Conservation (phyloP, 2,329 filamentous ascomycete species). For the Cercospora sp. region DNA sequence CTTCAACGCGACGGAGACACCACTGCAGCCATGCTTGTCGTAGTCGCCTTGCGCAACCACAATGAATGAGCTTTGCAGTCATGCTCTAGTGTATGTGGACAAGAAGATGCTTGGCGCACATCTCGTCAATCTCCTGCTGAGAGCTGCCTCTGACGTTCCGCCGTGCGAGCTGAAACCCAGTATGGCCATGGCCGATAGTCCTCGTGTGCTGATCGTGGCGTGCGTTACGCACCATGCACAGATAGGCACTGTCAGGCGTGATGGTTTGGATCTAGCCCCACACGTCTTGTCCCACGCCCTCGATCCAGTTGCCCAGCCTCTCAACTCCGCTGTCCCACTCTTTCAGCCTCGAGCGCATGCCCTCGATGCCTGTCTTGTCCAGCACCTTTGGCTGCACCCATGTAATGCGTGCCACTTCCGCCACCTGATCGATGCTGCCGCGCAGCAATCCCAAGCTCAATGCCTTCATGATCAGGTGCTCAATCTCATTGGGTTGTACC, state of each 20-base stretch:
- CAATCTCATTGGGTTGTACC: conserved; percentile 86
- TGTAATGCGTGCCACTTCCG: conserved; percentile 88
- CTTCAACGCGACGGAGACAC: neutral
- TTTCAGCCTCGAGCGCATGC: conserved; percentile 81
- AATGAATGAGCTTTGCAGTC: neutral
- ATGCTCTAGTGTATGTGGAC: neutral
- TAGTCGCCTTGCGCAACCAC: neutral
- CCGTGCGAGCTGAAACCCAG: neutral
- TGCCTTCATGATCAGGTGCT: conserved; percentile 99
- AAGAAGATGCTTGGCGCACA: neutral
- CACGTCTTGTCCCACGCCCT: conserved; percentile 88
- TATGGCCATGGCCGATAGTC: neutral
- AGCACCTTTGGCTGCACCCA: conserved; percentile 99
- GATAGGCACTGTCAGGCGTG: neutral
- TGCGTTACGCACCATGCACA: neutral
- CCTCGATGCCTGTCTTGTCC: conserved; percentile 91
- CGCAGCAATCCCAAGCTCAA: conserved; percentile 84
- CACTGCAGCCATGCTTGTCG: neutral
- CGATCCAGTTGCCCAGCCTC: conserved; percentile 94
- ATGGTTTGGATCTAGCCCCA: conserved; percentile 67
- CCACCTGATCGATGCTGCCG: conserved; percentile 95
- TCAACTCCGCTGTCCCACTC: conserved; percentile 98
- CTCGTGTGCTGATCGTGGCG: neutral
- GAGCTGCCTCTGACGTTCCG: neutral
- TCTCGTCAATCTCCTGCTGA: neutral